Conservation (phyloP, 2,329 filamentous ascomycete genomes). For the Arachnomyces sp. region DNA sequence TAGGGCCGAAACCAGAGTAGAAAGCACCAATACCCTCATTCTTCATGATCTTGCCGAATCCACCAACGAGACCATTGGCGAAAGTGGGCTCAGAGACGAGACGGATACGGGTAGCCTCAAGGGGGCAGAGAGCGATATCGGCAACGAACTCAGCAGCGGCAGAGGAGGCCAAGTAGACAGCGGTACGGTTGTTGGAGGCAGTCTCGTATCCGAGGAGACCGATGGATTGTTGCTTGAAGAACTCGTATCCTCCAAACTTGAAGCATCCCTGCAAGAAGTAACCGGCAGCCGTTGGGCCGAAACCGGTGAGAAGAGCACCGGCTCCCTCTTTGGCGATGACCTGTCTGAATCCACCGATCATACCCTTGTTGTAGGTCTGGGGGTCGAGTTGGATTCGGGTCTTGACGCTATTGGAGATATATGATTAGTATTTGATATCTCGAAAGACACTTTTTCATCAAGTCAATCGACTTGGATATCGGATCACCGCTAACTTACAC, state of each 20-base stretch:
- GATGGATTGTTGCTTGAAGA: conserved; percentile 91
- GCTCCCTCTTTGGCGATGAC: conserved; percentile 77
- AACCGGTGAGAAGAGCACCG: conserved; percentile 75
- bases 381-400: conserved; percentile 92
- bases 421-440: conserved; percentile 8
- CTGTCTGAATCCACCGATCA: conserved; percentile 79
- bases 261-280: conserved; percentile 92
- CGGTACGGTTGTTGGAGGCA: conserved; percentile 69
- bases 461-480: conserved; percentile 10
- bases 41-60: conserved; percentile 75
- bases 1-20: conserved; percentile 85
- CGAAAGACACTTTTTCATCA: conserved; percentile 17
- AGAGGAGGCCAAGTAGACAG: conserved; percentile 65
- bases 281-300: conserved; percentile 75
- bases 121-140: conserved; percentile 67
- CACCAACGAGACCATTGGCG: conserved; percentile 67
- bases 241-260: conserved; percentile 92
- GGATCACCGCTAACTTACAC: conserved; percentile 62
- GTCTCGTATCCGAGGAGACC: conserved; percentile 69
- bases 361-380: conserved; percentile 75
- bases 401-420: conserved; percentile 63
- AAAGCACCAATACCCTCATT: conserved; percentile 77
- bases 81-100: conserved; percentile 82
- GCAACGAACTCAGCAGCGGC: conserved; percentile 57
- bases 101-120: conserved; percentile 89